phyloP scores from a whole-genome alignment of 2,329 filamentous ascomycete species.

The Teratosphaeria pseudoeucalypti region DNA sequence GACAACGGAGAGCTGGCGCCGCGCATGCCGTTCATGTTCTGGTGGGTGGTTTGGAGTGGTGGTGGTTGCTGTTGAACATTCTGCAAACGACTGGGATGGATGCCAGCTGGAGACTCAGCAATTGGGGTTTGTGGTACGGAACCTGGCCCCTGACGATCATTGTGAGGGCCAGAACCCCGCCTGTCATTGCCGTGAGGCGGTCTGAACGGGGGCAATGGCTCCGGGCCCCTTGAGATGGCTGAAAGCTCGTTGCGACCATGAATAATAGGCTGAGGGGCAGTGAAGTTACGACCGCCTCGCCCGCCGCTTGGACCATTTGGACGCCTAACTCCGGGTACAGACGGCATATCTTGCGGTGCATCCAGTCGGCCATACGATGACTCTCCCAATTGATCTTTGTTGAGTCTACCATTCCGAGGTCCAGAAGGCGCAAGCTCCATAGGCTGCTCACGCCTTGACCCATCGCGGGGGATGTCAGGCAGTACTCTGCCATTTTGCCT shows the following conservation, averaged over 20 bases:
- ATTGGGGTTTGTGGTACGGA: slow-evolving; percentile 19
- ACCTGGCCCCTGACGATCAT: slow-evolving; percentile 2
- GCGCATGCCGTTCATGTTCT: slow-evolving; percentile 13
- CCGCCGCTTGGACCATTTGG: slow-evolving; percentile 26
- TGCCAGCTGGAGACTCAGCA: slow-evolving; percentile 9
- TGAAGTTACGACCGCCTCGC: slow-evolving; percentile 31
- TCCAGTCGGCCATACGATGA: slow-evolving; percentile 40
- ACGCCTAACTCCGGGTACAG: slow-evolving; percentile 39
- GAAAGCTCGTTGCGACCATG: slow-evolving; percentile 8
- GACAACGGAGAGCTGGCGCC: slow-evolving; percentile 17
- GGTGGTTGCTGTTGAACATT: slow-evolving; percentile 11
- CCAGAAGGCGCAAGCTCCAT: slow-evolving; percentile 41
- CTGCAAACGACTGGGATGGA: slow-evolving; percentile 23
- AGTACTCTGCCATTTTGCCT: slow-evolving; percentile 27
- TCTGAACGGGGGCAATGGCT: slow-evolving; percentile 4
- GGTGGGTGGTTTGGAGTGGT: slow-evolving; percentile 17
- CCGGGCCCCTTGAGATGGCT: slow-evolving; percentile 2
- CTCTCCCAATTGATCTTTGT: slow-evolving; percentile 26
- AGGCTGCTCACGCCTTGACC: slow-evolving; percentile 13
- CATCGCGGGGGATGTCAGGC: slow-evolving; percentile 8
- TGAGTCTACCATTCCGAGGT: slow-evolving; percentile 42
- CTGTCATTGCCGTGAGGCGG: slow-evolving; percentile 5
- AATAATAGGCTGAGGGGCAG: slow-evolving; percentile 14
- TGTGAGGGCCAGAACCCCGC: slow-evolving; percentile 15
- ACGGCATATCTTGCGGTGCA: slow-evolving; percentile 40